Conservation (phyloP, 306 rosid genomes). For the Acmispon strigosus region DNA sequence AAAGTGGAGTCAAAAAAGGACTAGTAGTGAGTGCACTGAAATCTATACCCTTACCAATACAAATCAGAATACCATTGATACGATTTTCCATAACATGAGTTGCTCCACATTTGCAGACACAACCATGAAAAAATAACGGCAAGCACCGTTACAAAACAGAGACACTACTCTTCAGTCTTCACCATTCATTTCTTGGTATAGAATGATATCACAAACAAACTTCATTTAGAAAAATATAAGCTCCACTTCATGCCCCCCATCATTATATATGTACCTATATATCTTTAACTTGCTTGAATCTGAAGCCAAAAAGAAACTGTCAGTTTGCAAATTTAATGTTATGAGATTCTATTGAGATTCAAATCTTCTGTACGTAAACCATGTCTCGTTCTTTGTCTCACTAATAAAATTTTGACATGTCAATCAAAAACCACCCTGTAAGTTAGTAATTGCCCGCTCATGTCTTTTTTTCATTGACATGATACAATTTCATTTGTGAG, state of each 20-base stretch:
- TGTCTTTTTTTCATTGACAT: too few relatives aligned
- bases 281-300: constrained; percentile 20
- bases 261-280: constrained; percentile 13
- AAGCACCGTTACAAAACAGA: constrained; percentile 35
- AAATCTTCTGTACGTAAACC: too few relatives aligned
- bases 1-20: constrained; percentile 27
- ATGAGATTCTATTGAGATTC: neutral
- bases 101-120: constrained; percentile 43
- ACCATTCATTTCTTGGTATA: constrained; percentile 17
- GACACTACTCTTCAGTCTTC: constrained; percentile 8
- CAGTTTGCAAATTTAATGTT: constrained; percentile 20
- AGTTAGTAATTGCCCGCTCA: too few relatives aligned
- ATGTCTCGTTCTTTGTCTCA: too few relatives aligned
- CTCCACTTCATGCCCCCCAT: constrained; percentile 28
- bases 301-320: neutral
- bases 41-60: constrained; percentile 23
- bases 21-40: constrained; percentile 26
- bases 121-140: constrained; percentile 73
- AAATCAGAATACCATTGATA: constrained; percentile 25
- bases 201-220: neutral
- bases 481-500: too few relatives aligned
- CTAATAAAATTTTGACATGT: too few relatives aligned
- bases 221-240: constrained; percentile 25
- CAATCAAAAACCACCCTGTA: too few relatives aligned
- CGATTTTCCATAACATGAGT: constrained; percentile 53